These are phyloP conservation scores for Alternaria sp. DNA, from an alignment of 2,329 filamentous ascomycete species.

Conservation along the genomic window DNA sequence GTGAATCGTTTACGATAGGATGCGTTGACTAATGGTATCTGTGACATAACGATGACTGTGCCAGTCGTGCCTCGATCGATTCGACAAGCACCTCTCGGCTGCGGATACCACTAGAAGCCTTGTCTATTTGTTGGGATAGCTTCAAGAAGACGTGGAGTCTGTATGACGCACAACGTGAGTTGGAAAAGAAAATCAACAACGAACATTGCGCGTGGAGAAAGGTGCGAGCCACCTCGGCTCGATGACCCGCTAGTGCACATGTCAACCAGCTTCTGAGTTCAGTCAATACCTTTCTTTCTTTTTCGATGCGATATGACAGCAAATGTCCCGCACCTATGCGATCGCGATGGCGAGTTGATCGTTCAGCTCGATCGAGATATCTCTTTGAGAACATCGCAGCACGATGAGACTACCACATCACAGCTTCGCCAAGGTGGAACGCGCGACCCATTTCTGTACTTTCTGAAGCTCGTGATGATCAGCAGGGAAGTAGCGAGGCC, in stretches of 20 bases:
- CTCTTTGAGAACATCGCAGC: background rate
- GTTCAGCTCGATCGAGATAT: background rate
- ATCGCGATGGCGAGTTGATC: background rate
- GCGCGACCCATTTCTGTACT: constrained; percentile 41
- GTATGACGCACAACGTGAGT: background rate
- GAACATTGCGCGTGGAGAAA: background rate
- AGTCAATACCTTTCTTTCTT: background rate
- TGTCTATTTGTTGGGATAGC: no score
- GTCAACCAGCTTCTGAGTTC: background rate
- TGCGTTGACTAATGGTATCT: background rate
- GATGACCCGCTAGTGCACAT: background rate
- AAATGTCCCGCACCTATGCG: background rate
- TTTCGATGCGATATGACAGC: background rate
- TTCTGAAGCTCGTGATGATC: constrained; percentile 31
- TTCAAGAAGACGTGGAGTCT: background rate
- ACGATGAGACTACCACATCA: constrained; percentile 8
- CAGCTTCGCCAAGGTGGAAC: constrained; percentile 33
- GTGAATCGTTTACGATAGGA: background rate
- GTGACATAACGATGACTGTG: background rate
- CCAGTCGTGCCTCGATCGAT: background rate
- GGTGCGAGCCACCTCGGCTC: background rate
- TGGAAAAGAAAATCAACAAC: background rate
- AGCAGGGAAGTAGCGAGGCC: constrained; percentile 50
- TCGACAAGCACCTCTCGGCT: background rate
- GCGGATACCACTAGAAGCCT: background rate